Evolutionary conservation across 2,329 filamentous ascomycete genomes (phyloP), one percentile per base, ranked within the genome.

Genomic region (Penicillium paneum): DNA sequence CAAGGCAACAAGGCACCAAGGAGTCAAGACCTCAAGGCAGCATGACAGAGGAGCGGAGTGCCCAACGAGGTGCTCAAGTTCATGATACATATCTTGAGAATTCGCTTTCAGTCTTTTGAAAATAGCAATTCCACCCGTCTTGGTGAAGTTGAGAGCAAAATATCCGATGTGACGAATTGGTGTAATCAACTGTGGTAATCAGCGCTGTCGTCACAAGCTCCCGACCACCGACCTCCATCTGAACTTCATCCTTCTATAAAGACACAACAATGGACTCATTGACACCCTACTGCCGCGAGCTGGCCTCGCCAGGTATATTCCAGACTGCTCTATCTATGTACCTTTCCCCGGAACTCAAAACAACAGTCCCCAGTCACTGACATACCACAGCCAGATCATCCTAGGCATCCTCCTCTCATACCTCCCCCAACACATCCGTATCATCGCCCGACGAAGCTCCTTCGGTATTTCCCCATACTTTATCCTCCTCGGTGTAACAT

Each of bases 381-480:
- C 47, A 50, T 26, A 13, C 52, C 43, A 24, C 54, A 84, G 82
- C 58, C 74, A 96, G 66, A 90, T 97, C 64, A 80, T 97, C 58
- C 71, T 96, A 64, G 93, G 93, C 54, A 92, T 97, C 65, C 80
- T 97, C 58, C 77, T 96, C 55, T 97, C 93, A 32, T 99, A 99
- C 76, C 82, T 97, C 2, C 94, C 94, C 0, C 94, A 99, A 71
- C 93, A 97, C 75, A 83, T 88, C 72, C 91, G 94, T 67, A 97
- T 99, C 74, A 90, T 96, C 63, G 80, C 83, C 38, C 85, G 91
- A 52, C 84, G 87, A 57, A 94, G 90, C 13, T 95, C 93, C 21
- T 93, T 96, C 72, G 94, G 94, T 58, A 92, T 99, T 58, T 97
- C 92, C 29, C 93, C 94, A 8, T 94, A 93, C 74, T 99, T 96